phyloP scores from a whole-genome alignment of 108 stramenopile genomes.

The Stephanodiscus triporus region DNA sequence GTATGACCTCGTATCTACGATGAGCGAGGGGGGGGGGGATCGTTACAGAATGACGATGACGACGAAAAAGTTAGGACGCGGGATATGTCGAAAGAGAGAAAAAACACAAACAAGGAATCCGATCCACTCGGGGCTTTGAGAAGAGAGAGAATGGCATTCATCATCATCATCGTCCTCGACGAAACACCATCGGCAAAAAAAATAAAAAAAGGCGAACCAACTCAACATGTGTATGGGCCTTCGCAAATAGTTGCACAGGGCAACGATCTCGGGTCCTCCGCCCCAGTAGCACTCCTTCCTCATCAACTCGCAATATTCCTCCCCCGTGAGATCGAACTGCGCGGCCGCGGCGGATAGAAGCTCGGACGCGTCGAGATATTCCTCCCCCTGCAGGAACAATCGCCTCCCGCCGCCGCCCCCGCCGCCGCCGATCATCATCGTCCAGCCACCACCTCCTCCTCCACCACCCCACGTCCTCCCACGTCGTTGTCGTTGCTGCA shows the following conservation, averaged over 20 bases:
- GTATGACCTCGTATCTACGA: background rate
- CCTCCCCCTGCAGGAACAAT: constrained; percentile 57
- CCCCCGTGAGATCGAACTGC: constrained; percentile 53
- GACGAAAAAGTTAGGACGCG: background rate
- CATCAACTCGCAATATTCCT: constrained; percentile 66
- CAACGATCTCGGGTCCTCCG: constrained; percentile 81
- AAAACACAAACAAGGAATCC: too few relatives aligned
- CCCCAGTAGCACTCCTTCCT: constrained; percentile 65
- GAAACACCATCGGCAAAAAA: too few relatives aligned
- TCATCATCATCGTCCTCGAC: too few relatives aligned
- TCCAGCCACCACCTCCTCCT: background rate
- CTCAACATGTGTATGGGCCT: constrained; percentile 77
- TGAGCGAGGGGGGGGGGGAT: too few relatives aligned
- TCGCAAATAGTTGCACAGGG: constrained; percentile 58
- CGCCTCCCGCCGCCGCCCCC: background rate
- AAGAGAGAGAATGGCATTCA: too few relatives aligned
- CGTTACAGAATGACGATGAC: too few relatives aligned
- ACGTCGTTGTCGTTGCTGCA: background rate
- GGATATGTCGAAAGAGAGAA: too few relatives aligned
- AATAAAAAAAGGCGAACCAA: too few relatives aligned
- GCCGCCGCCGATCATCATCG: background rate
- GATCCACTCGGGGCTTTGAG: too few relatives aligned
- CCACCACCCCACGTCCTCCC: background rate
- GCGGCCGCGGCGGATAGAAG: constrained; percentile 49
- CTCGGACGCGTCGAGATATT: constrained; percentile 42